Percentiles rank a stretch among this genome's conserved stretches.
Conservation (phyloP, 257 asterid species). For the Lycium barbarum region DNA sequence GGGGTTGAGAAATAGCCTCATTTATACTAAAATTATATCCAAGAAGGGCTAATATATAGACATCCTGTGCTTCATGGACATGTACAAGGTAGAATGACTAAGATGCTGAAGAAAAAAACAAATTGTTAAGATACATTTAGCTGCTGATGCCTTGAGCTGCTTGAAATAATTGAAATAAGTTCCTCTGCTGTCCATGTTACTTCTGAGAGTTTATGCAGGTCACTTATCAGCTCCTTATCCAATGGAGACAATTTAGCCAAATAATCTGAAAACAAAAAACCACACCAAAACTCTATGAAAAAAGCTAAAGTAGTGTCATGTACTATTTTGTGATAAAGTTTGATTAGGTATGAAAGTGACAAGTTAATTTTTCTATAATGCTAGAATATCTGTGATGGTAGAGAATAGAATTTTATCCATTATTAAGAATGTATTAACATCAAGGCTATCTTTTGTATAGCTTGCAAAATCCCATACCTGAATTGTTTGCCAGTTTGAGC, state of each 20-base stretch:
- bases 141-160: slow-evolving; percentile 26
- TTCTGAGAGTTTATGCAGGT: slow-evolving; percentile 55
- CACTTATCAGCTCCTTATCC: slow-evolving; percentile 43
- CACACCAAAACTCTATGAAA: background rate
- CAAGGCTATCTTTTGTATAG: background rate
- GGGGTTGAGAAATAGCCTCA: slow-evolving; percentile 12
- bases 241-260: slow-evolving; percentile 30
- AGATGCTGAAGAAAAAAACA: background rate
- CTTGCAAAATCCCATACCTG: slow-evolving; percentile 51
- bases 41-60: background rate
- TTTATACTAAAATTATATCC: slow-evolving; percentile 14
- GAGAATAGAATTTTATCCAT: background rate
- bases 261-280: slow-evolving; percentile 51
- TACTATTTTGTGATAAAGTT: background rate
- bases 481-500: slow-evolving; percentile 54
- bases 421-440: background rate
- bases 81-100: slow-evolving; percentile 20
- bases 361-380: slow-evolving; percentile 2
- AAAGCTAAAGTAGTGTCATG: background rate
- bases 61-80: slow-evolving; percentile 1
- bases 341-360: background rate
- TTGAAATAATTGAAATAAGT: slow-evolving; percentile 51
- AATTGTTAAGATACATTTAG: background rate
- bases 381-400: background rate
- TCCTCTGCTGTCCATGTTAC: slow-evolving; percentile 79